Evolutionary conservation across 768 basidiomycete species (phyloP).

Genomic region (Kwoniella heveanensis): DNA sequence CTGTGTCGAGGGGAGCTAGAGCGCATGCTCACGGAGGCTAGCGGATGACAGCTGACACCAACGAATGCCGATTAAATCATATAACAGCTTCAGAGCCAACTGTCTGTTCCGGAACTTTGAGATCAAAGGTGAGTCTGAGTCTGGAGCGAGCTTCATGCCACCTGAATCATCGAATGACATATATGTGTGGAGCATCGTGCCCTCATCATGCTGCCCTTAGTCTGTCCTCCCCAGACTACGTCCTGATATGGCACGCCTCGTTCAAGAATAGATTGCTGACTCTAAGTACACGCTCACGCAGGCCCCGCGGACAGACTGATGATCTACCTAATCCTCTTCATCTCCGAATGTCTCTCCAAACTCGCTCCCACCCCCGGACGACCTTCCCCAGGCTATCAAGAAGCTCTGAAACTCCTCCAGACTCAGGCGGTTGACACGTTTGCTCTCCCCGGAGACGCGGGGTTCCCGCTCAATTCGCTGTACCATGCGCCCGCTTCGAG

Average conservation of each 20-base stretch:
- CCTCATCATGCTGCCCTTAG: not conserved
- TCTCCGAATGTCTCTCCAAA: conserved; percentile 94
- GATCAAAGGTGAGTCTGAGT: conserved; percentile 69
- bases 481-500: conserved; percentile 78
- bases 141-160: no score
- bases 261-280: no score
- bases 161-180: not conserved
- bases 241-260: no score
- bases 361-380: conserved; percentile 66
- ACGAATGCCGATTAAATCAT: no score
- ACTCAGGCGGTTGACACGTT: conserved; percentile 93
- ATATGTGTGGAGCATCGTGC: no score
- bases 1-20: no score
- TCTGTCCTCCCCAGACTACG: no score
- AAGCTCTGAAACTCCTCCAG: conserved; percentile 84
- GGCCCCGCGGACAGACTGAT: conserved; percentile 89
- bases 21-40: no score
- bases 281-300: conserved; percentile 3
- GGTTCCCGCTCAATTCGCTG: conserved; percentile 87
- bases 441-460: conserved; percentile 91
- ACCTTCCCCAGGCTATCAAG: conserved; percentile 61
- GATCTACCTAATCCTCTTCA: conserved; percentile 95
- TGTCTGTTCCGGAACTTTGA: conserved; percentile 99
- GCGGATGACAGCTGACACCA: no score
- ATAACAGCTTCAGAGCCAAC: conserved; percentile 79